phyloP scores from a whole-genome alignment of 441 rosid genomes.

The Mallotus japonicus region DNA sequence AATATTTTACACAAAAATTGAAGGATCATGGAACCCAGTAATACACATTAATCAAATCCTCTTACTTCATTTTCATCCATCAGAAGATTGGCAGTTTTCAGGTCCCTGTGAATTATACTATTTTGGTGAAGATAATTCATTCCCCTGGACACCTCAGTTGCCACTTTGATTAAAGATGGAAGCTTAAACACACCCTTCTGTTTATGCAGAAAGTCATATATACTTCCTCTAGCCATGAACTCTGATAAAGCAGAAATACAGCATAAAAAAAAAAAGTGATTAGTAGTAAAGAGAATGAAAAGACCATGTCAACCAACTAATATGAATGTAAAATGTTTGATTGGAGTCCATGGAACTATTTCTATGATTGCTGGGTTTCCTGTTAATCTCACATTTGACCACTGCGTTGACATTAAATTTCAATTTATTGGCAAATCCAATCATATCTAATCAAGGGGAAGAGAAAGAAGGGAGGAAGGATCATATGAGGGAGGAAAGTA shows the following conservation, averaged over 20 bases:
- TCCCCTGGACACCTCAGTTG: slow-evolving; percentile 86
- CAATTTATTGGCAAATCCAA: neutral
- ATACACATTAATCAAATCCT: slow-evolving; percentile 6
- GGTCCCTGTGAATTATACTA: slow-evolving; percentile 90
- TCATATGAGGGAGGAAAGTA: neutral
- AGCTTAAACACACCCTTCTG: slow-evolving; percentile 77
- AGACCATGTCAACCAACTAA: slow-evolving; percentile 21
- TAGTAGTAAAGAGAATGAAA: slow-evolving; percentile 21
- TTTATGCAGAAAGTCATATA: slow-evolving; percentile 83
- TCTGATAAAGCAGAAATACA: slow-evolving; percentile 40
- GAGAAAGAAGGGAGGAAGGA: neutral
- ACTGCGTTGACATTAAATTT: neutral
- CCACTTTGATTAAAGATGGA: slow-evolving; percentile 78
- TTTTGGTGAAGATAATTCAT: slow-evolving; percentile 96
- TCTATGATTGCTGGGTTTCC: neutral
- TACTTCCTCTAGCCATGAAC: slow-evolving; percentile 89
- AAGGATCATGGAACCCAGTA: neutral
- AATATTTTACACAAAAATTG: neutral
- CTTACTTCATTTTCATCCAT: slow-evolving; percentile 98
- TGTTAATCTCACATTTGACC: neutral
- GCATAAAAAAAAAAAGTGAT: slow-evolving; percentile 21
- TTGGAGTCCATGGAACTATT: neutral
- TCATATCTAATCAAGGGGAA: slow-evolving; percentile 1
- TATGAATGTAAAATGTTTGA: neutral
- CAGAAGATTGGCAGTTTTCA: slow-evolving; percentile 94